Conservation (phyloP, 805 yeast species). For the Kodamaea fukazawae region DNA sequence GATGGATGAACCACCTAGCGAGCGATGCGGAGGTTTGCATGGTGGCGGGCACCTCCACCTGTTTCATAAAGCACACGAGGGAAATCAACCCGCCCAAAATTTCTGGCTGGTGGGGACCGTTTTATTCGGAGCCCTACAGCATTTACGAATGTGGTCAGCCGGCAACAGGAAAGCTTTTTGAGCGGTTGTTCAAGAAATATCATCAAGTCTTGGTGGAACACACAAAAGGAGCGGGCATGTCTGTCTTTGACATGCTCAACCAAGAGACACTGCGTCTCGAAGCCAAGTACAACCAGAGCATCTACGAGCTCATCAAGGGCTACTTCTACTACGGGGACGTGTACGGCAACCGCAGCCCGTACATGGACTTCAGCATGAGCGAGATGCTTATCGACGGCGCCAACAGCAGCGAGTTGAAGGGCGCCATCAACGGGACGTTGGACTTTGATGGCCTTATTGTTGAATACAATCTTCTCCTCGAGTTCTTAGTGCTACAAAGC, state of each 20-base stretch:
- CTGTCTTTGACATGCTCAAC: conserved; percentile 19
- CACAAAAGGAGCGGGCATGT: background rate
- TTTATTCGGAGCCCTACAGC: conserved; percentile 26
- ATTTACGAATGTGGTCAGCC: conserved; percentile 59
- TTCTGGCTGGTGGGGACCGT: conserved; percentile 64
- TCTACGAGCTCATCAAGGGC: conserved; percentile 28
- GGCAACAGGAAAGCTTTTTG: conserved; percentile 54
- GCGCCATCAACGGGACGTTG: conserved; percentile 21
- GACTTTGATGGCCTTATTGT: conserved; percentile 33
- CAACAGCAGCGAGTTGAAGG: conserved; percentile 15
- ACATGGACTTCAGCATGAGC: conserved; percentile 46
- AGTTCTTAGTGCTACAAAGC: conserved; percentile 53
- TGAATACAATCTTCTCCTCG: conserved; percentile 46
- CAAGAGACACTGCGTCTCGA: conserved; percentile 22
- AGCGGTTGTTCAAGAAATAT: conserved; percentile 41
- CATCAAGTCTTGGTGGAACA: conserved; percentile 6
- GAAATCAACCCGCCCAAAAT: background rate
- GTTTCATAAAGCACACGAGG: conserved; percentile 35
- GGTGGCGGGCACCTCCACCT: conserved; percentile 65
- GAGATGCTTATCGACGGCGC: conserved; percentile 50
- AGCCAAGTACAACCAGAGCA: conserved; percentile 13
- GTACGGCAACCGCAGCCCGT: conserved; percentile 59
- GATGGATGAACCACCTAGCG: conserved; percentile 36
- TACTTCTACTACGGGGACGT: conserved; percentile 54
- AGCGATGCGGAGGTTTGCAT: conserved; percentile 30